Percentiles rank a stretch among this genome's conserved stretches.
These are phyloP conservation scores for Hyaloscypha bicolor DNA, from an alignment of 495 filamentous ascomycete genomes.

Conservation along the genomic window DNA sequence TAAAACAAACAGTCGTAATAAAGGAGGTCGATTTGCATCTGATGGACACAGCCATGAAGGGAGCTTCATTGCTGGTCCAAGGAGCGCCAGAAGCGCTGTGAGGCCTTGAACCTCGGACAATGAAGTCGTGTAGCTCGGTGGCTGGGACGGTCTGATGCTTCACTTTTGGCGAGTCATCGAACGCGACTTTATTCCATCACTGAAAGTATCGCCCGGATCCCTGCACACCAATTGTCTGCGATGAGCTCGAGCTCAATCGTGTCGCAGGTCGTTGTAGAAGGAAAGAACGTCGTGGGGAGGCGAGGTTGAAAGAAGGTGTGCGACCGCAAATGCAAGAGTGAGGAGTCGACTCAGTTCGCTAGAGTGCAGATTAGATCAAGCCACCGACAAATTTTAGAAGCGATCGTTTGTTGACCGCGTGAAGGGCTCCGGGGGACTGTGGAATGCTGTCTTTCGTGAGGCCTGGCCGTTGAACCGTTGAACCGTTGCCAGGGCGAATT, in stretches of 20 bases:
- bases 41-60: slow-evolving; percentile 32
- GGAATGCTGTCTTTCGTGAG: neutral
- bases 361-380: slow-evolving; percentile 6
- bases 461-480: neutral
- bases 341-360: slow-evolving; percentile 2
- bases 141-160: slow-evolving; percentile 19
- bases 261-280: neutral
- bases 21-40: slow-evolving; percentile 11
- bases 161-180: slow-evolving; percentile 5
- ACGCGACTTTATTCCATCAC: slow-evolving; percentile 30
- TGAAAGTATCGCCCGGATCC: neutral
- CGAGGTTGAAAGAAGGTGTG: neutral
- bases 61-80: slow-evolving; percentile 30
- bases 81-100: slow-evolving; percentile 11
- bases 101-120: neutral
- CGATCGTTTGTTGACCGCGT: slow-evolving; percentile 10
- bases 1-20: slow-evolving; percentile 21
- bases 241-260: neutral
- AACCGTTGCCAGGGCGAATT: neutral
- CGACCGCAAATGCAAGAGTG: neutral
- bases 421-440: neutral
- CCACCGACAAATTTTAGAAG: slow-evolving; percentile 5
- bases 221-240: neutral
- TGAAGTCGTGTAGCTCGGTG: slow-evolving; percentile 13
- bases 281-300: neutral